A percentile compares a stretch with the other conserved stretches of the same genome.
Evolutionary conservation across 1,284 basidiomycete species (phyloP).

Genomic region (Ganoderma lingzhi): DNA sequence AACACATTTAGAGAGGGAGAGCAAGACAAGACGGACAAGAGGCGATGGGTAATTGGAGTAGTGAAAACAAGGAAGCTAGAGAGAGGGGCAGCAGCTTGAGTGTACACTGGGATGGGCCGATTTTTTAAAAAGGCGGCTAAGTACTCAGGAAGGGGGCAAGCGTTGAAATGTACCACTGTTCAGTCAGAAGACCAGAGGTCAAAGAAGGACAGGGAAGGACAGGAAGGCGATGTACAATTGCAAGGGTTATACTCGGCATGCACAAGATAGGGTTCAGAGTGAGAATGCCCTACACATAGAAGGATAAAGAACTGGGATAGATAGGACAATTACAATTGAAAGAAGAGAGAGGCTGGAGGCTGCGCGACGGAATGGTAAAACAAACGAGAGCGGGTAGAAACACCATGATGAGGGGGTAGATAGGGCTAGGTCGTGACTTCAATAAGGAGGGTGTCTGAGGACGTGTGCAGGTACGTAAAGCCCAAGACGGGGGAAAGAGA

Average conservation of each 20-base stretch:
- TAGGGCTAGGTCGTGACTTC: constrained; percentile 10
- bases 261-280: neutral
- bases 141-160: neutral
- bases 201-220: constrained; percentile 14
- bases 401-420: constrained; percentile 12
- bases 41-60: constrained; percentile 1
- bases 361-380: constrained; percentile 8
- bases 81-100: constrained; percentile 19
- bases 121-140: constrained; percentile 17
- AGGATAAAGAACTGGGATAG: constrained; percentile 18
- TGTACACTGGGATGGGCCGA: constrained; percentile 18
- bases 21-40: constrained; percentile 12
- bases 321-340: constrained; percentile 13
- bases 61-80: constrained; percentile 6
- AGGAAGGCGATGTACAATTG: constrained; percentile 8
- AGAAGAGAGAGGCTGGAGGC: neutral
- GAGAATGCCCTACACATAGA: neutral
- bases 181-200: neutral
- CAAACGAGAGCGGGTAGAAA: constrained; percentile 13
- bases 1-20: constrained; percentile 10
- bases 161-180: neutral
- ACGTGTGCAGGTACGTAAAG: constrained; percentile 6
- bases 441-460: neutral
- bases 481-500: constrained; percentile 2
- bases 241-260: constrained; percentile 23